A percentile compares a stretch with the other conserved stretches of the same genome.
phyloP scores from a whole-genome alignment of 345 rosid genomes.

The Euphorbia lathyris region DNA sequence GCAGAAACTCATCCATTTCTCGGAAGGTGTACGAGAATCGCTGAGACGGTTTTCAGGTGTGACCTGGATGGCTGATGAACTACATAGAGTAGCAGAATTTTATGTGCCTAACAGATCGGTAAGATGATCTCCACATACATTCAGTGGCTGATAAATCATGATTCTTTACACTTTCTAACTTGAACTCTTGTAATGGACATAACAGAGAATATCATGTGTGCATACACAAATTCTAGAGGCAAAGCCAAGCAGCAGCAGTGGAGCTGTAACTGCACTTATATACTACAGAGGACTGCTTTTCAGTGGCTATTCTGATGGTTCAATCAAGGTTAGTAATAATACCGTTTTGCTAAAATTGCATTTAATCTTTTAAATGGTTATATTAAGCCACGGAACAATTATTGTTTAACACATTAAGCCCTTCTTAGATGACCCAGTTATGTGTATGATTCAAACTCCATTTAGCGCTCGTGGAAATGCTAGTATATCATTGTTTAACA shows the following conservation, averaged over 20 bases:
- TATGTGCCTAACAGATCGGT: constrained; percentile 74
- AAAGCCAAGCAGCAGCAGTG: constrained; percentile 45
- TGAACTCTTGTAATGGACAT: constrained; percentile 19
- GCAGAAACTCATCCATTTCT: constrained; percentile 71
- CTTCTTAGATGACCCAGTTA: no score
- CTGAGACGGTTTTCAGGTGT: constrained; percentile 77
- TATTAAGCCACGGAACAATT: no score
- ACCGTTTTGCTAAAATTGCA: neutral
- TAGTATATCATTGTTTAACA: no score
- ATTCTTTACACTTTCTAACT: neutral
- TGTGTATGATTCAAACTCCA: no score
- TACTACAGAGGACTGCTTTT: constrained; percentile 82
- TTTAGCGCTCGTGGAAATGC: no score
- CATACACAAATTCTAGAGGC: constrained; percentile 86
- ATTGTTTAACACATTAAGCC: no score
- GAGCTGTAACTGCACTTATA: constrained; percentile 80
- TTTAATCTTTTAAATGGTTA: no score
- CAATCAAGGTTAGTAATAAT: constrained; percentile 51
- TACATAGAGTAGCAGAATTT: constrained; percentile 75
- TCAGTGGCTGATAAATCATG: neutral
- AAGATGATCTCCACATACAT: constrained; percentile 20
- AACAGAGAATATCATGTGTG: constrained; percentile 88
- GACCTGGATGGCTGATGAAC: constrained; percentile 95
- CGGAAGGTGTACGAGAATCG: constrained; percentile 85
- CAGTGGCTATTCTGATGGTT: constrained; percentile 85